These are phyloP conservation scores for Globisporangium ultimum DNA, from an alignment of 352 stramenopile genomes.

Conservation along the genomic window DNA sequence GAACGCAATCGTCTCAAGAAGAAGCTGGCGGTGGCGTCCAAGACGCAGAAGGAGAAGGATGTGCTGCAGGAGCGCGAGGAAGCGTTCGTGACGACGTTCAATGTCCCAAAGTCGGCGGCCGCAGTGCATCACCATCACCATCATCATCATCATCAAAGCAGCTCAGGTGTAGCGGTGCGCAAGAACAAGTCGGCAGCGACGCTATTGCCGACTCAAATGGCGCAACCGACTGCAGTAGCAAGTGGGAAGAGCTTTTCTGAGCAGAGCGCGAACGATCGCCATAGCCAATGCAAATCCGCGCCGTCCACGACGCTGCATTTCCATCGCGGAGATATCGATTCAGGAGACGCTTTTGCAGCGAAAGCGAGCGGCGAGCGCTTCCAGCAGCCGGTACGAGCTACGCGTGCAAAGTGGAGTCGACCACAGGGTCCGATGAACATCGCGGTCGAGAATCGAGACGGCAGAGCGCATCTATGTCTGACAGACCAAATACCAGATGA, in stretches of 20 bases:
- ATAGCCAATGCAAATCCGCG: constrained; percentile 35
- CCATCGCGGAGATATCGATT: not conserved
- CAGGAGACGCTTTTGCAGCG: constrained; percentile 6
- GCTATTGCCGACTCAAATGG: constrained; percentile 34
- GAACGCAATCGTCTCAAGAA: constrained; percentile 83
- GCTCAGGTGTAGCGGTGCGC: constrained; percentile 12
- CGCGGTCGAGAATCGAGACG: constrained; percentile 33
- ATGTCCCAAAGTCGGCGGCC: constrained; percentile 30
- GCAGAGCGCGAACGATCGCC: constrained; percentile 2
- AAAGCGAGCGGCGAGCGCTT: constrained; percentile 3
- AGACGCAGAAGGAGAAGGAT: constrained; percentile 46
- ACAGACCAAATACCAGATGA: constrained; percentile 15
- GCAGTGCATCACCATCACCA: no score
- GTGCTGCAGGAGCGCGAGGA: constrained; percentile 60
- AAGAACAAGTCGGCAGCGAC: constrained; percentile 46
- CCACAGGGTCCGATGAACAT: constrained; percentile 41
- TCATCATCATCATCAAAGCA: not conserved
- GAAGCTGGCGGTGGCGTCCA: constrained; percentile 58
- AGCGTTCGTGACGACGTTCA: constrained; percentile 79
- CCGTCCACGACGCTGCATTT: constrained; percentile 39
- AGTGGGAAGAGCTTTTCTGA: constrained; percentile 1
- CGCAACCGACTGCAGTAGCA: not conserved
- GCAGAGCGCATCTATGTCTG: constrained; percentile 27
- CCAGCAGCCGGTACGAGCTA: constrained; percentile 1
- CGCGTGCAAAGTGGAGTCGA: constrained; percentile 56